Conservation (phyloP, 2,329 filamentous ascomycete species). For the Exophiala dermatitidis region DNA sequence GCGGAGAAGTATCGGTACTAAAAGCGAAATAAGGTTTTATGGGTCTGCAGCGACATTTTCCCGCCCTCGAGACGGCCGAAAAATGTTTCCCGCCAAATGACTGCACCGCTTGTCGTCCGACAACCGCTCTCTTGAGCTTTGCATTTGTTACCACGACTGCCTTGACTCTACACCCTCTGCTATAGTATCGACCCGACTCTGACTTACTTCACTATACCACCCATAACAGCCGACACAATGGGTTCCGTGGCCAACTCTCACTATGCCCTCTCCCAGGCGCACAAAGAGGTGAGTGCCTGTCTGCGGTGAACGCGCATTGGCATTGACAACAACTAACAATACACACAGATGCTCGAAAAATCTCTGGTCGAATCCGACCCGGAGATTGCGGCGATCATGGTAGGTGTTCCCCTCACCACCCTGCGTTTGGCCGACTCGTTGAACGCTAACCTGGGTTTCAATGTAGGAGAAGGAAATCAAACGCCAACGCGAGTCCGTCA, state of each 20-base stretch:
- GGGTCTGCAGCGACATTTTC: background rate
- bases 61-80: background rate
- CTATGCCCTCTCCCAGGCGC: conserved; percentile 60
- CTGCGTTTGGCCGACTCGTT: background rate
- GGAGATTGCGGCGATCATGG: conserved; percentile 95
- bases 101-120: background rate
- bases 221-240: conserved; percentile 13
- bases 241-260: conserved; percentile 35
- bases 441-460: background rate
- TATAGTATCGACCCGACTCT: background rate
- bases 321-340: conserved; percentile 15
- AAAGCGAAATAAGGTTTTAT: background rate
- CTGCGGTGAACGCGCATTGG: background rate
- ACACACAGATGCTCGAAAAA: conserved; percentile 81
- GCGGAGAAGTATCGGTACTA: background rate
- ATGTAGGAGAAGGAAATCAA: conserved; percentile 67
- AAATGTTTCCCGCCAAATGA: background rate
- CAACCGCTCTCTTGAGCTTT: background rate
- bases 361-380: conserved; percentile 84
- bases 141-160: background rate
- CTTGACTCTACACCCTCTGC: background rate
- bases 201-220: background rate
- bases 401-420: conserved; percentile 41
- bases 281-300: conserved; percentile 54
- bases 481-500: conserved; percentile 96